Conservation (phyloP, 2,329 filamentous ascomycete genomes). For the Fusarium verrucosum region DNA sequence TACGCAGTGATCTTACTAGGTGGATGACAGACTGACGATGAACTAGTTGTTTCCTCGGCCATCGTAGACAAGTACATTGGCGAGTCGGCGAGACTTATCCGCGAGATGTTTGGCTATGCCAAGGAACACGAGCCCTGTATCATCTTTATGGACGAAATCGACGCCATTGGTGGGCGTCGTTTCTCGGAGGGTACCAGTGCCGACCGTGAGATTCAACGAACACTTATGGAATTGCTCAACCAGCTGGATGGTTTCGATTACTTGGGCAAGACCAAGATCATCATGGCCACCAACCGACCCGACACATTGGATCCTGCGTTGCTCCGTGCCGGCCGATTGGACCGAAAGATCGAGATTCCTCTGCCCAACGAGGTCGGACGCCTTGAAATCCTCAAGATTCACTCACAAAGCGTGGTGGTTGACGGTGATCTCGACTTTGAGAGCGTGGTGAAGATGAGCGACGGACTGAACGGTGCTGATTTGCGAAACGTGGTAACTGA, state of each 20-base stretch:
- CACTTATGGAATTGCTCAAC: conserved; percentile 97
- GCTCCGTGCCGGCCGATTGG: conserved; percentile 89
- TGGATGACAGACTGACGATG: conserved; percentile 30
- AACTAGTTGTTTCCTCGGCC: conserved; percentile 90
- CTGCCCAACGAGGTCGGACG: conserved; percentile 96
- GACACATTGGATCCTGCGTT: conserved; percentile 95
- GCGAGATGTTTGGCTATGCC: conserved; percentile 99
- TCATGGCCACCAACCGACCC: conserved; percentile 98
- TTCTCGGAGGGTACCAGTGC: conserved; percentile 98
- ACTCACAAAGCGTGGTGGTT: conserved; percentile 83
- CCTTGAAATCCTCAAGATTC: conserved; percentile 98
- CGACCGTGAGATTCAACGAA: conserved; percentile 97
- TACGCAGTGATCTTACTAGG: neutral
- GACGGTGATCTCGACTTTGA: conserved; percentile 99
- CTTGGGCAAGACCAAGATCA: conserved; percentile 99
- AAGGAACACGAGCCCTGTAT: conserved; percentile 99
- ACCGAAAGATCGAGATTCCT: conserved; percentile 97
- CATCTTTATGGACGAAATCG: conserved; percentile 99
- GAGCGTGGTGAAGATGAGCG: conserved; percentile 99
- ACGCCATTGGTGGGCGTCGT: conserved; percentile 94
- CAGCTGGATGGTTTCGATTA: conserved; percentile 99
- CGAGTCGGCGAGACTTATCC: conserved; percentile 94
- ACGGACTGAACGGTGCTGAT: conserved; percentile 97
- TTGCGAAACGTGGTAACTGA: conserved; percentile 97
- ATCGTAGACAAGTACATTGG: conserved; percentile 99